Evolutionary conservation across 176 grass and related monocot genomes (phyloP).

Genomic region (Pharus latifolius): DNA sequence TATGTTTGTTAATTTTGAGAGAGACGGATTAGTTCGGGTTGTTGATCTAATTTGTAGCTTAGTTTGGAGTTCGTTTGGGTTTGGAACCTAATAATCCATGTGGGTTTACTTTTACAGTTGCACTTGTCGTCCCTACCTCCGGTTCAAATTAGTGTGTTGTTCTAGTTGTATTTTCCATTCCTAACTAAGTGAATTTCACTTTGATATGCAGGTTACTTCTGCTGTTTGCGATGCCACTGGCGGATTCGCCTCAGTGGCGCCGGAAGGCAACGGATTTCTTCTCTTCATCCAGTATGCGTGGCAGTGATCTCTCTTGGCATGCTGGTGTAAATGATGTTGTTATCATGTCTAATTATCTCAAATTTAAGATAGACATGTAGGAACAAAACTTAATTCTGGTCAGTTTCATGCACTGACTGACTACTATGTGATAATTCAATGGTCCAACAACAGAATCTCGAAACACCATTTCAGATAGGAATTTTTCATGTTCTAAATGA

Average conservation of each 20-base stretch:
- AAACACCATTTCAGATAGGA: neutral
- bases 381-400: neutral
- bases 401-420: neutral
- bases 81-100: neutral
- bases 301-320: neutral
- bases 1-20: too few species aligned
- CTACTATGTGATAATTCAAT: neutral
- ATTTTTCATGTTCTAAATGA: neutral
- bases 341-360: neutral
- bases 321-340: neutral
- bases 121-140: neutral
- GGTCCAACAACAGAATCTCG: too few species aligned
- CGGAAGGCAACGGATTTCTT: constrained; percentile 80
- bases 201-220: neutral
- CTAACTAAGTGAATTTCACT: neutral
- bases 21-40: neutral
- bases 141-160: neutral
- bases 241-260: constrained; percentile 61
- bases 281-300: constrained; percentile 62
- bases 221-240: constrained; percentile 53
- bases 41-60: constrained; percentile 3
- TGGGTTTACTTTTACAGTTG: neutral
- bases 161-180: neutral
- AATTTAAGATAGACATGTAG: neutral
- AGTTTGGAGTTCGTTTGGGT: neutral